Conservation (phyloP, 1,284 basidiomycete species). For the Sporisorium exsertum region DNA sequence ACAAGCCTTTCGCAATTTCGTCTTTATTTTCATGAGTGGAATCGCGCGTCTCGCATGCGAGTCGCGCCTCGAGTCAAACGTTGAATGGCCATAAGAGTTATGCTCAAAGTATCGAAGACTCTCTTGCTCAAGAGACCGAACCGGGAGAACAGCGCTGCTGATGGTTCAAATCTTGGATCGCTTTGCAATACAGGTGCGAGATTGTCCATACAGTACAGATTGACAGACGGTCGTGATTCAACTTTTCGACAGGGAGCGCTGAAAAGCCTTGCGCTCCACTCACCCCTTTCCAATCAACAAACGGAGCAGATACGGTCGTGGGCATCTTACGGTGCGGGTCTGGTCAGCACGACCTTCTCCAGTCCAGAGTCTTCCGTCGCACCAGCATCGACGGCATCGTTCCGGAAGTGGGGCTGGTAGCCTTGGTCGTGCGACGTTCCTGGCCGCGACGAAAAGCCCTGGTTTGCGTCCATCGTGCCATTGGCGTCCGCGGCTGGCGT, state of each 20-base stretch:
- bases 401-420: constrained; percentile 23
- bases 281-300: neutral
- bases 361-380: constrained; percentile 15
- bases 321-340: constrained; percentile 16
- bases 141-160: neutral
- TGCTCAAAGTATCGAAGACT: neutral
- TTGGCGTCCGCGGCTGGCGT: constrained; percentile 4
- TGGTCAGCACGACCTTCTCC: constrained; percentile 44
- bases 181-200: constrained; percentile 5
- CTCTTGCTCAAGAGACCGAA: neutral
- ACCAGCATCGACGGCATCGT: constrained; percentile 11
- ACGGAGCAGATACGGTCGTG: neutral
- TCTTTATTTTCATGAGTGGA: neutral
- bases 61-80: neutral
- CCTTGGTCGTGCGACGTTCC: constrained; percentile 36
- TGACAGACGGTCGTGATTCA: neutral
- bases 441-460: constrained; percentile 26
- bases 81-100: neutral
- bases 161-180: neutral
- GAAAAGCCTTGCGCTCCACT: neutral
- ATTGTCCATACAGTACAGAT: constrained; percentile 15
- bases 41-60: constrained; percentile 3
- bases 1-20: neutral
- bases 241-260: neutral
- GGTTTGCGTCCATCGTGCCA: constrained; percentile 2